Base-by-base conservation (phyloP, 768 basidiomycete species). In the Lactarius sp. region DNA sequence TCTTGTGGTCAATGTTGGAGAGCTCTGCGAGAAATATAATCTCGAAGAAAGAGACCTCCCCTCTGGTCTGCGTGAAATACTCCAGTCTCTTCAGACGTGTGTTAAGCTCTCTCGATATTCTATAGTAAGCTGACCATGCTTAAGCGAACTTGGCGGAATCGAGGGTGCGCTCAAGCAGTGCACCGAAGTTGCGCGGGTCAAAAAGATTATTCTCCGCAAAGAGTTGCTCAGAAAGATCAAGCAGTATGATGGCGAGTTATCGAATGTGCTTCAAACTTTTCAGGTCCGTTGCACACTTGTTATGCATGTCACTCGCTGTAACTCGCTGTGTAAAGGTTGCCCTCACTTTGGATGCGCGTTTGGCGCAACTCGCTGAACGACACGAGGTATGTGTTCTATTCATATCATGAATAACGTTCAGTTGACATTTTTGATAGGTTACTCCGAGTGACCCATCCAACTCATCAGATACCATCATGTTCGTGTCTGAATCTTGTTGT, bases 151-250 rank as follows among this genome's bases (percentile, higher is more conserved):
- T 20, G 36, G 22, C 10, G 57, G 47, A 10, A 57, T 58, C 34
- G 47, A 50, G 20, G 14, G 3, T 9, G 47, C 36, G 10, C 57
- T 58, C 8, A 22, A 58, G 16, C 34, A 39, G 14, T 50, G 22
- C 16, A 14, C 13, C 5, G 47, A 58, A n/a, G 16, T 39, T 3
- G 22, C 34, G 14, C 1, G n/a, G 1, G 6, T 58, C 57, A 50
- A 58, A 33, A 16, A 27, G 22, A 12, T 58, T 1, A 14, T 58
- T 1, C 52, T 42, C 12, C 55, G 51, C 3, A 42, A 18, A 14
- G 62, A 63, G 16, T n/a, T 63, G 39, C 56, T 58, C 1, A 27
- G 18, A 27, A 49, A 27, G 8, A 51, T 64, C 6, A 64, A 31
- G 56, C 27, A 47, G 4, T 59, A 58, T 34, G 58, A 64, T 34